Base-by-base conservation (phyloP, 2,329 filamentous ascomycete genomes). In the Aureobasidium sp. region DNA sequence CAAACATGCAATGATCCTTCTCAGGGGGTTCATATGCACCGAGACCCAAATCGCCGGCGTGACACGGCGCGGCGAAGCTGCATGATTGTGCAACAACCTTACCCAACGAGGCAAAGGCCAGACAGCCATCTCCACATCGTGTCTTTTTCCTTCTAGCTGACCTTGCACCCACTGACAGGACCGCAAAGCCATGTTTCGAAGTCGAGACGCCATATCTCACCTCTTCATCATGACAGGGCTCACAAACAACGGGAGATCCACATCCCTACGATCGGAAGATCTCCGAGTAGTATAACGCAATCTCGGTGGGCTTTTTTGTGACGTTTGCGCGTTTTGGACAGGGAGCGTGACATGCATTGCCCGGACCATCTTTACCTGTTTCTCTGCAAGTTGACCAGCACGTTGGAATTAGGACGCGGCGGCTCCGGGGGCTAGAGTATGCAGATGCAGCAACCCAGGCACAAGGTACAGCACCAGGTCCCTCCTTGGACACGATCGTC, bases 61-160 rank as follows among this genome's bases (percentile, higher is more conserved):
- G 55, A 48, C 42, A 58, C 55, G 55, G 55, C 42, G 53, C 39
- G 39, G 55, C 39, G 55, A 58, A 58, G 25, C 31, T 58, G 55
- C 55, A 58, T 58, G 55, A 39, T 44, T 58, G 55, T 58, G 42
- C 55, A 58, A 58, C 55, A 57, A 37, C 55, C 42, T 58, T 58
- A 58, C 55, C 55, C 20, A 58, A 42, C 37, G 31, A 20, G 55
- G 55, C 42, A 47, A 58, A 37, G 55, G 55, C 55, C 39, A 14
- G 20, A 39, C 41, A 48, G 29, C 39, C 55, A 57, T 27, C 41
- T 58, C 55, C 55, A 58, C 55, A 58, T 58, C 41, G 55, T 58
- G 55, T 29, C 31, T 31, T 58, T 29, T 47, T 7, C 53, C 42
- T 37, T 48, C 42, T 34, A 31, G 42, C 31, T 47, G 42, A 34